These are phyloP conservation scores for Dothideomycetes sp. DNA, from an alignment of 2,329 filamentous ascomycete genomes.

Conservation along the genomic window DNA sequence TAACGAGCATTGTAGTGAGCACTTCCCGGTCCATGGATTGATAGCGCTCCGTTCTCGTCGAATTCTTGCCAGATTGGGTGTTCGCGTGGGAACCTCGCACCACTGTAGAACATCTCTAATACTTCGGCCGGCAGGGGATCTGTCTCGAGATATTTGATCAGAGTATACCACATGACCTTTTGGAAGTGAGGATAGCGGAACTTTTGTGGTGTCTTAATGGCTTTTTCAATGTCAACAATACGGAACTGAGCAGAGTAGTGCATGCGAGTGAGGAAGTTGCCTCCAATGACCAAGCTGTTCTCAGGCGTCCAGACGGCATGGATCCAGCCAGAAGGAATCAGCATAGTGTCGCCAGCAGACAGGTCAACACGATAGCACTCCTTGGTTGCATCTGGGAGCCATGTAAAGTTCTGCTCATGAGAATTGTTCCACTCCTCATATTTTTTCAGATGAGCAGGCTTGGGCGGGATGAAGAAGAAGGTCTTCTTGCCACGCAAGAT, in stretches of 20 bases:
- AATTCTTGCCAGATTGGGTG: conserved; percentile 51
- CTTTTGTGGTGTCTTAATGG: conserved; percentile 55
- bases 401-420: conserved; percentile 56
- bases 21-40: conserved; percentile 38
- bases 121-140: conserved; percentile 54
- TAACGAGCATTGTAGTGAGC: conserved; percentile 51
- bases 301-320: conserved; percentile 63
- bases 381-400: conserved; percentile 54
- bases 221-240: conserved; percentile 57
- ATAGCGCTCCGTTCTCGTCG: conserved; percentile 42
- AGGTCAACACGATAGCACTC: conserved; percentile 60
- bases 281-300: conserved; percentile 61
- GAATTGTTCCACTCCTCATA: conserved; percentile 65
- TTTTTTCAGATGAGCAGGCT: conserved; percentile 58
- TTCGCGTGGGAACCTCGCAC: conserved; percentile 47
- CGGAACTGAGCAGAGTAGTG: conserved; percentile 60
- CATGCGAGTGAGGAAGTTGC: conserved; percentile 58
- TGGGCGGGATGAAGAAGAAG: conserved; percentile 63
- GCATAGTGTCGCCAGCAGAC: conserved; percentile 58
- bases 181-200: conserved; percentile 62
- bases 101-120: conserved; percentile 45
- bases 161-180: conserved; percentile 59
- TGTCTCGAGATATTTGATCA: conserved; percentile 54
- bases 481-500: conserved; percentile 61
- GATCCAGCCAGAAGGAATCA: conserved; percentile 64